A percentile compares a stretch with the other conserved stretches of the same genome.
Conservation (phyloP, 1,139 yeast species). For the Suhomyces atakaporum region DNA sequence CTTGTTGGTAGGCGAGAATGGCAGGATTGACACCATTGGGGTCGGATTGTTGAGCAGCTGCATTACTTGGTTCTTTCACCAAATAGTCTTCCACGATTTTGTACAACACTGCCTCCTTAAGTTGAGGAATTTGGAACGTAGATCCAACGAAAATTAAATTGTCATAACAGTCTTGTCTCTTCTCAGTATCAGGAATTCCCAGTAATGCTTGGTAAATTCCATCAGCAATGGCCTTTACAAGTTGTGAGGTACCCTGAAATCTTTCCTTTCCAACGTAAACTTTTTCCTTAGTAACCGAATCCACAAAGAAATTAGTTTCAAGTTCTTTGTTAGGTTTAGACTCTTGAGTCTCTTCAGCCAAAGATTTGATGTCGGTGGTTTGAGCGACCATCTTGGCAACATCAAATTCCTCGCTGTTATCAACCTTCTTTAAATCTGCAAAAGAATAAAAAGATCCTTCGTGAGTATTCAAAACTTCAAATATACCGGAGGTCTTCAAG, state of each 20-base stretch:
- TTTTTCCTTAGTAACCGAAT: conserved; percentile 49
- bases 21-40: conserved; percentile 42
- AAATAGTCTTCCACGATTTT: conserved; percentile 62
- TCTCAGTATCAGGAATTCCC: conserved; percentile 63
- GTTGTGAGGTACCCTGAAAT: conserved; percentile 69
- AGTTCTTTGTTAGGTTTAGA: conserved; percentile 57
- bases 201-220: conserved; percentile 56
- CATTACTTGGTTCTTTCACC: conserved; percentile 35
- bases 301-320: conserved; percentile 68
- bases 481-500: conserved; percentile 73
- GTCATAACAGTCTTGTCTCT: conserved; percentile 85
- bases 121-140: conserved; percentile 72
- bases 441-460: conserved; percentile 63
- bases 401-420: conserved; percentile 71
- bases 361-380: conserved; percentile 50
- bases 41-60: conserved; percentile 28
- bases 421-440: conserved; percentile 42
- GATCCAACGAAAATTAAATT: conserved; percentile 79
- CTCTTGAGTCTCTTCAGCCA: conserved; percentile 28
- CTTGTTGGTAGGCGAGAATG: conserved; percentile 47
- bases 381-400: conserved; percentile 89
- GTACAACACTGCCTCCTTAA: conserved; percentile 67
- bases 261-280: conserved; percentile 81
- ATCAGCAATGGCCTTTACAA: conserved; percentile 56
- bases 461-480: conserved; percentile 65